phyloP scores from a whole-genome alignment of 345 rosid genomes.

The Lepidium aucheri region DNA sequence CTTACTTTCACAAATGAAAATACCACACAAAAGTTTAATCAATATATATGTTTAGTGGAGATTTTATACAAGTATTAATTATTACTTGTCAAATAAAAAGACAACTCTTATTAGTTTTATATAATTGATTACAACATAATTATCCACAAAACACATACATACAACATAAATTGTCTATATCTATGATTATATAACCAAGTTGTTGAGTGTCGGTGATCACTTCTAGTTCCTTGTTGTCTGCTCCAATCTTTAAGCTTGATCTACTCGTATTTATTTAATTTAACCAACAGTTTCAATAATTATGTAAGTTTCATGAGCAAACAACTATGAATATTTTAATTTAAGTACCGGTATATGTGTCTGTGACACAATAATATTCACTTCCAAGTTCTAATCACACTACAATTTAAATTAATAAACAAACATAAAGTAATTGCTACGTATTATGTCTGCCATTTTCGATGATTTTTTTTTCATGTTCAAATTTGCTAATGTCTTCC shows the following conservation, averaged over 20 bases:
- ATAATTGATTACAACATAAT: slow-evolving; percentile 19
- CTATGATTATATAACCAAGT: slow-evolving; percentile 17
- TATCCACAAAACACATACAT: slow-evolving; percentile 6
- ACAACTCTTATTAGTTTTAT: neutral
- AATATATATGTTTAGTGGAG: slow-evolving; percentile 13
- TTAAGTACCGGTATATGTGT: slow-evolving; percentile 10
- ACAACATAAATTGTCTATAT: slow-evolving; percentile 9
- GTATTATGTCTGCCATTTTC: slow-evolving; percentile 34
- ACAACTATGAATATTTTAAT: neutral
- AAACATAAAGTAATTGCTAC: neutral
- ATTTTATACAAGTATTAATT: slow-evolving; percentile 5
- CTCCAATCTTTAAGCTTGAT: slow-evolving; percentile 4
- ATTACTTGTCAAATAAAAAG: neutral
- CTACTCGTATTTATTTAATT: neutral
- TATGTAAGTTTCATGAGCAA: slow-evolving; percentile 21
- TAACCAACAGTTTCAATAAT: slow-evolving; percentile 13
- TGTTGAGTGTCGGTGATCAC: slow-evolving; percentile 23
- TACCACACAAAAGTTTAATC: slow-evolving; percentile 8
- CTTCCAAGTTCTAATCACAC: slow-evolving; percentile 20
- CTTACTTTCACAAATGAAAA: slow-evolving; percentile 7
- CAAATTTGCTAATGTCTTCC: slow-evolving; percentile 25
- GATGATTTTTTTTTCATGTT: neutral
- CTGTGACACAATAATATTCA: slow-evolving; percentile 18
- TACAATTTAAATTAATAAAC: neutral
- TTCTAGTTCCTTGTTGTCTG: slow-evolving; percentile 8